Percentiles rank a stretch among this genome's conserved stretches.
These are phyloP conservation scores for Calvatia gigantea DNA, from an alignment of 768 basidiomycete species.

Conservation along the genomic window DNA sequence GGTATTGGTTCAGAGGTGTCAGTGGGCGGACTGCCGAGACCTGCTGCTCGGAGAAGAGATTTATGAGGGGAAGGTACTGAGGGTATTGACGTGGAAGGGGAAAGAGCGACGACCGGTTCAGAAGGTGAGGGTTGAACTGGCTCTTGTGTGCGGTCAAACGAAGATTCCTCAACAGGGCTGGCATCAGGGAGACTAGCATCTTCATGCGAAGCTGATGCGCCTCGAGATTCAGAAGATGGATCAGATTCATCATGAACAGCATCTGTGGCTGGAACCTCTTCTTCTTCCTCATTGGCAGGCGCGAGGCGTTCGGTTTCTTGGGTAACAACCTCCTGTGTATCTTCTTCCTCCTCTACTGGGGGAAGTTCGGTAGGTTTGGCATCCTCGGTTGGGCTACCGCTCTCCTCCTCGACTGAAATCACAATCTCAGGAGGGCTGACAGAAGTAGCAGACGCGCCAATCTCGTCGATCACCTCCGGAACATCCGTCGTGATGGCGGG, in stretches of 20 bases:
- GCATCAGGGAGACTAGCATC: background rate
- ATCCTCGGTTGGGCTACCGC: background rate
- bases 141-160: background rate
- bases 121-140: background rate
- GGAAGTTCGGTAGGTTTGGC: background rate
- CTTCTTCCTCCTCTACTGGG: background rate
- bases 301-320: too few species aligned
- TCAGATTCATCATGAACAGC: too few species aligned
- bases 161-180: background rate
- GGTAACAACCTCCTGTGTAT: background rate
- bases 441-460: too few species aligned
- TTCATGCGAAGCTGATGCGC: background rate
- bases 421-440: background rate
- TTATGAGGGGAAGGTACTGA: background rate
- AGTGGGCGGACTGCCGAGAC: background rate
- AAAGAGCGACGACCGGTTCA: background rate
- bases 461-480: background rate
- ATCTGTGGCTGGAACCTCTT: background rate
- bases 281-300: too few species aligned
- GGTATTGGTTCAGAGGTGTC: background rate
- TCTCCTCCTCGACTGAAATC: background rate
- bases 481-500: background rate
- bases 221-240: too few species aligned
- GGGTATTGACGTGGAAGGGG: background rate
- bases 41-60: background rate